Percentiles rank a stretch among this genome's conserved stretches.
Evolutionary conservation across 148 eudicot species (phyloP).

Genomic region (Bassia scoparia): DNA sequence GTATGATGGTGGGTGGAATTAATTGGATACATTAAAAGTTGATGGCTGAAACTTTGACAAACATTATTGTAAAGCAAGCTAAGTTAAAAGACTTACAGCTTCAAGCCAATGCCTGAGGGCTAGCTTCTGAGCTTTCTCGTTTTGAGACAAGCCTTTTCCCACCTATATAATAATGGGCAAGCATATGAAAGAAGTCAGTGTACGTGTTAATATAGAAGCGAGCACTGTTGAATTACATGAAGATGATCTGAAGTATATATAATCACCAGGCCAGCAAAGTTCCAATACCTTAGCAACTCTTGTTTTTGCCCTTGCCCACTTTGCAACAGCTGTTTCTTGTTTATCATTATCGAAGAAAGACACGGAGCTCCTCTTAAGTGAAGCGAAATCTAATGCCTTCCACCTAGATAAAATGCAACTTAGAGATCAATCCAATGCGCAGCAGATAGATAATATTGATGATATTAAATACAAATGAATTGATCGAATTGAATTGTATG

Average conservation of each 20-base stretch:
- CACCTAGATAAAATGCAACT: conserved; percentile 57
- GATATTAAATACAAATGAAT: no score
- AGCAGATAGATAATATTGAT: no score
- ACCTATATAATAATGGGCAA: conserved; percentile 36
- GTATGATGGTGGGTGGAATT: no score
- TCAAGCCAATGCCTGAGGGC: conserved; percentile 69
- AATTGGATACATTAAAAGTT: no score
- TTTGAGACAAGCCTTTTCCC: conserved; percentile 48
- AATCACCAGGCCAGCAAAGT: no score
- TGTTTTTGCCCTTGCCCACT: conserved; percentile 83
- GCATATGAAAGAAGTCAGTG: no score
- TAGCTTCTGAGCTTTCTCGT: conserved; percentile 47
- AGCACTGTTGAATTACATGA: no score
- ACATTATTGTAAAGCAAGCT: background rate
- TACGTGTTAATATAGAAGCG: no score
- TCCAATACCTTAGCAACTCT: conserved; percentile 69
- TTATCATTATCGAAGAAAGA: conserved; percentile 68
- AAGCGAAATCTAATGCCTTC: conserved; percentile 87
- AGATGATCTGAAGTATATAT: no score
- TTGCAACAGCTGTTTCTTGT: conserved; percentile 69
- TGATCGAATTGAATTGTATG: no score
- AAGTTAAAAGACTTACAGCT: conserved; percentile 56
- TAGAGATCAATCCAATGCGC: no score
- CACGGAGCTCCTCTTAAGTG: conserved; percentile 67
- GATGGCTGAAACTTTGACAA: no score